Percentiles rank a stretch among this genome's conserved stretches.
Evolutionary conservation across 768 basidiomycete genomes (phyloP).

Genomic region (Gloeopeniophorella convolvens): DNA sequence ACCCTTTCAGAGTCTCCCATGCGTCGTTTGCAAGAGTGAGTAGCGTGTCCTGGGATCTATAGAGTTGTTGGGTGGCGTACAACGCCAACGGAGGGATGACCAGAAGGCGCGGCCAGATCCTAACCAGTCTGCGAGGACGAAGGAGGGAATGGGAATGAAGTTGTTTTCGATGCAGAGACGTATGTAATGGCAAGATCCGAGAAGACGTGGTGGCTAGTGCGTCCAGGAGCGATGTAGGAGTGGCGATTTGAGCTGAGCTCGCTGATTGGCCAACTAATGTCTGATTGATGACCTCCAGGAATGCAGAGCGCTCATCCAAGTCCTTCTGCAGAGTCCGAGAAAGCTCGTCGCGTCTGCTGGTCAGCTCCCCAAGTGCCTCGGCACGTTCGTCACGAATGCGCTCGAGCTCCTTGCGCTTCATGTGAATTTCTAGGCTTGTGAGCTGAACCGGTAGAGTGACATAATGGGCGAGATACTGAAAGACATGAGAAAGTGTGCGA

Average conservation of each 20-base stretch:
- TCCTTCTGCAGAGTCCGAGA: constrained; percentile 27
- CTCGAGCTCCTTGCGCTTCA: constrained; percentile 54
- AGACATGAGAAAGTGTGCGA: constrained; percentile 6
- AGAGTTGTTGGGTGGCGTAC: constrained; percentile 43
- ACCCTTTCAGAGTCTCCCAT: constrained; percentile 59
- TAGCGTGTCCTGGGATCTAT: constrained; percentile 55
- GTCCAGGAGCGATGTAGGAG: background rate
- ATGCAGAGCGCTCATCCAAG: constrained; percentile 10
- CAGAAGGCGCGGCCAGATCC: constrained; percentile 78
- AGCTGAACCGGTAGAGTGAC: constrained; percentile 53
- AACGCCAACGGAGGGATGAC: constrained; percentile 64
- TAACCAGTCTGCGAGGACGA: constrained; percentile 62
- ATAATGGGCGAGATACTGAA: constrained; percentile 23
- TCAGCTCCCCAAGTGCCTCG: constrained; percentile 55
- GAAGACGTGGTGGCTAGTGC: constrained; percentile 8
- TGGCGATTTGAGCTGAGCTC: constrained; percentile 4
- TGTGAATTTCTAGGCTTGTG: constrained; percentile 57
- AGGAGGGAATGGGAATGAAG: constrained; percentile 37
- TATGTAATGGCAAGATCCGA: constrained; percentile 18
- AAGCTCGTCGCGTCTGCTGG: constrained; percentile 46
- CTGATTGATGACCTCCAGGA: constrained; percentile 12
- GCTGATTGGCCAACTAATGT: constrained; percentile 7
- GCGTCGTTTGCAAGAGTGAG: constrained; percentile 51
- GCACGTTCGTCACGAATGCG: constrained; percentile 63
- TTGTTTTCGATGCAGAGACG: constrained; percentile 13